Evolutionary conservation across 1,284 basidiomycete genomes (phyloP), one percentile per base, ranked within the genome.

Genomic region (Trametes sp.): DNA sequence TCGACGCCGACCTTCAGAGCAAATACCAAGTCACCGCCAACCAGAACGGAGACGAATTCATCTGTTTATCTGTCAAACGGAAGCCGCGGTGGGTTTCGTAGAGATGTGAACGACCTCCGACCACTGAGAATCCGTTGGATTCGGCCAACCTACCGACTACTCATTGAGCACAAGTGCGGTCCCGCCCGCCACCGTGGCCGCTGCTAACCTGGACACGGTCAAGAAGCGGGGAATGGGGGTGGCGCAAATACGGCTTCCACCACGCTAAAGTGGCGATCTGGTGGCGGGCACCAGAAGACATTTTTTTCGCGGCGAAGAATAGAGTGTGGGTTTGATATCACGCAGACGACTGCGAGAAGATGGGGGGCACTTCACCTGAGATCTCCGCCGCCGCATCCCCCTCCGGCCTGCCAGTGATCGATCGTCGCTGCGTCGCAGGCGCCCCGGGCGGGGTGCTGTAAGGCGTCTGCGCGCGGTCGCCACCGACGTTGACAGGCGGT

Each of bases 281-380:
- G 38, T 41, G 38, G 38, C 38, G 38, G 13, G 38, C 38, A 41
- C 38, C 24, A 45, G 44, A 45, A 45, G 44, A 45, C 24, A 19
- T 19, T 19, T 41, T 41, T 41, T n/a, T n/a, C n/a, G n/a, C n/a
- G n/a, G 38, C 2, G 38, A 41, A 19, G 16, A 41, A 45, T 26
- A 28, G 28, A 28, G 45, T 48, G 45, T 48, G 45, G 29, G 45
- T 48, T 48, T 48, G 45, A 48, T 48, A 48, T 28, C n/a, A 28
- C 8, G 16, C 24, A 28, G 10, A n/a, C n/a, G n/a, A 16, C 24
- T 26, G 24, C 28, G 45, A 48, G 45, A 28, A 48, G 45, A 48
- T 48, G 45, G 16, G 28, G 24, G 8, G n/a, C n/a, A n/a, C 45
- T 28, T 48, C 45, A 28, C 45, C 45, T 29, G 11, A 26, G 28